A percentile compares a stretch with the other conserved stretches of the same genome.
These are phyloP conservation scores for Penicillium cataractarum DNA, from an alignment of 495 filamentous ascomycete species.

Conservation along the genomic window DNA sequence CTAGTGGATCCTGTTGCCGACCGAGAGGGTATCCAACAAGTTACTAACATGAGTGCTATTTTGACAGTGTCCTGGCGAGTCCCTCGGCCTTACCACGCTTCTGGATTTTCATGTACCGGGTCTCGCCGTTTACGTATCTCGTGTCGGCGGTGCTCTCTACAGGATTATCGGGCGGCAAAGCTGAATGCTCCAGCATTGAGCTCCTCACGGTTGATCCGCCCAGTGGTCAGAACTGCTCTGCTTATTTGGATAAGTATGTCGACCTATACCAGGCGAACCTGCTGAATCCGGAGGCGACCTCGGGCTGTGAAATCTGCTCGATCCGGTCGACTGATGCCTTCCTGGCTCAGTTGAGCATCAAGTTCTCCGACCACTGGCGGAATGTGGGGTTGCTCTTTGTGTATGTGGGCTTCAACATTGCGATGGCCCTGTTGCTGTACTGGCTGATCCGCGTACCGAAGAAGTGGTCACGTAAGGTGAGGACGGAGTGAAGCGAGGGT, in stretches of 20 bases:
- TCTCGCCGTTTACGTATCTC: slow-evolving; percentile 75
- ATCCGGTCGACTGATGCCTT: slow-evolving; percentile 64
- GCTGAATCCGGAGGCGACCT: slow-evolving; percentile 50
- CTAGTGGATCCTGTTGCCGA: background rate
- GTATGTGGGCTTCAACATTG: slow-evolving; percentile 78
- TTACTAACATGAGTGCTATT: background rate
- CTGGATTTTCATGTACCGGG: slow-evolving; percentile 86
- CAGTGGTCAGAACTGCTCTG: slow-evolving; percentile 53
- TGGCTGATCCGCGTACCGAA: slow-evolving; percentile 81
- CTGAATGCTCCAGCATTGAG: slow-evolving; percentile 65
- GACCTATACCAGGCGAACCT: slow-evolving; percentile 54
- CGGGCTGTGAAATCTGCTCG: slow-evolving; percentile 64
- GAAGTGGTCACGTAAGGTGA: slow-evolving; percentile 50
- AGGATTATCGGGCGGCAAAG: slow-evolving; percentile 60
- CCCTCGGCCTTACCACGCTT: slow-evolving; percentile 66
- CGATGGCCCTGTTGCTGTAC: slow-evolving; percentile 73
- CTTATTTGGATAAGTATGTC: slow-evolving; percentile 61
- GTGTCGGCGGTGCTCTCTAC: slow-evolving; percentile 66
- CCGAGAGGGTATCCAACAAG: background rate
- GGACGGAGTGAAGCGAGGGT: slow-evolving; percentile 30
- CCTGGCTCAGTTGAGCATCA: slow-evolving; percentile 50
- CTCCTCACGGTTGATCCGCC: slow-evolving; percentile 58
- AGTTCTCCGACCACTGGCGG: slow-evolving; percentile 64
- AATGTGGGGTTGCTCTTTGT: slow-evolving; percentile 73
- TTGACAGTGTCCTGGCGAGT: slow-evolving; percentile 64